Conservation (phyloP, 345 rosid species). For the Brassica carinata region DNA sequence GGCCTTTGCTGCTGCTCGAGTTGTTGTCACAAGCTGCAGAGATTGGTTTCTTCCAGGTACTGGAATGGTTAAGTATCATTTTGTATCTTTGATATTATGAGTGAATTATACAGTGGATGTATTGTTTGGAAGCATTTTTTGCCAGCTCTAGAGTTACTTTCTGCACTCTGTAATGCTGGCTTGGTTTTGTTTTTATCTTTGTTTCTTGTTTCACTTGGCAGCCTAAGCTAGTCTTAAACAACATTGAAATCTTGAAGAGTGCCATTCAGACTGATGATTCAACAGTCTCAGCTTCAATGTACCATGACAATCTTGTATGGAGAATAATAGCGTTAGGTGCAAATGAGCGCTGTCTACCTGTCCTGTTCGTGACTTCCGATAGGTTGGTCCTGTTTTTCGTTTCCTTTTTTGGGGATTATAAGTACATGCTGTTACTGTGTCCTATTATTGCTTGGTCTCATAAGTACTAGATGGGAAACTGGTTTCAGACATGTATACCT, state of each 20-base stretch:
- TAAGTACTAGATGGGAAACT: background rate
- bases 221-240: slow-evolving; percentile 97
- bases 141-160: background rate
- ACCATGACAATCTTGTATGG: slow-evolving; percentile 92
- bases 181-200: slow-evolving; percentile 23
- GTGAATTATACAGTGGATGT: background rate
- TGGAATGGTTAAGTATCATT: background rate
- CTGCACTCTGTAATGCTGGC: background rate
- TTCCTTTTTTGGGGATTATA: background rate
- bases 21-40: slow-evolving; percentile 93
- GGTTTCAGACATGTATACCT: slow-evolving; percentile 4
- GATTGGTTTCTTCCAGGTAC: slow-evolving; percentile 82
- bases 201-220: slow-evolving; percentile 47
- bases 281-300: slow-evolving; percentile 61
- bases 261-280: slow-evolving; percentile 70
- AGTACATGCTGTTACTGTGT: background rate
- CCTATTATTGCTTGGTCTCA: slow-evolving; percentile 14
- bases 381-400: slow-evolving; percentile 52
- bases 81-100: background rate
- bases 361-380: slow-evolving; percentile 79
- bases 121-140: background rate
- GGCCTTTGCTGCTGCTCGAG: slow-evolving; percentile 94
- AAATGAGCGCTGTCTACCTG: slow-evolving; percentile 81
- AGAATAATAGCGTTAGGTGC: slow-evolving; percentile 85
- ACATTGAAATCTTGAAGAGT: slow-evolving; percentile 76